A percentile compares a stretch with the other conserved stretches of the same genome.
Evolutionary conservation across 306 rosid species (phyloP).

Genomic region (Gynostemma pentaphyllum): DNA sequence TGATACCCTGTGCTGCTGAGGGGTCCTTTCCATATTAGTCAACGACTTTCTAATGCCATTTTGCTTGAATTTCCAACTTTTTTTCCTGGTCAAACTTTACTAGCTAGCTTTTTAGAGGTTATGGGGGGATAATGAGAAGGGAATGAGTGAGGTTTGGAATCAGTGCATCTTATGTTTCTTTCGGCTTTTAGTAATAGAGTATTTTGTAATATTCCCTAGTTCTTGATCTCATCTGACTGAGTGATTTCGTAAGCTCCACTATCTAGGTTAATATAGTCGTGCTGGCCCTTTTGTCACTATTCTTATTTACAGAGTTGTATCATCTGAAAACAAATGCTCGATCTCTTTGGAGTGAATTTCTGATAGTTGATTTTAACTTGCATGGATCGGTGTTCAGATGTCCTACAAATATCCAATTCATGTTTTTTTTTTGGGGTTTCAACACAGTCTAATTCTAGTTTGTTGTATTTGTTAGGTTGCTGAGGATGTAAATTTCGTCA

Average conservation of each 20-base stretch:
- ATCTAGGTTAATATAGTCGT: neutral
- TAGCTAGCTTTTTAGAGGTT: no score
- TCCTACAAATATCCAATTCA: neutral
- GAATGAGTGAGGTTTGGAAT: neutral
- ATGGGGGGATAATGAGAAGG: no score
- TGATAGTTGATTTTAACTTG: neutral
- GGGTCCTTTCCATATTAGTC: neutral
- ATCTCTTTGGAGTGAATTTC: neutral
- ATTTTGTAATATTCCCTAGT: neutral
- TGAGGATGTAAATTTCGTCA: slow-evolving; percentile 59
- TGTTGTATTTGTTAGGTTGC: slow-evolving; percentile 33
- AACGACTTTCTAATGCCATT: neutral
- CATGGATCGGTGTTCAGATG: neutral
- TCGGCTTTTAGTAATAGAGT: neutral
- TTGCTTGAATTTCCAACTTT: neutral
- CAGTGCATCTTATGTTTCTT: neutral
- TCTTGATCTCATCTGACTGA: neutral
- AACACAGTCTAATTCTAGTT: neutral
- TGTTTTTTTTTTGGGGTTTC: neutral
- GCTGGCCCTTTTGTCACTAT: neutral
- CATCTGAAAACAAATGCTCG: neutral
- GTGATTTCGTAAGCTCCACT: neutral
- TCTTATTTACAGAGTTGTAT: neutral
- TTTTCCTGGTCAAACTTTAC: no score
- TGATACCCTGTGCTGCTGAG: no score